Evolutionary conservation across 169 alveolate species (phyloP).

Genomic region (Theileria parva): DNA sequence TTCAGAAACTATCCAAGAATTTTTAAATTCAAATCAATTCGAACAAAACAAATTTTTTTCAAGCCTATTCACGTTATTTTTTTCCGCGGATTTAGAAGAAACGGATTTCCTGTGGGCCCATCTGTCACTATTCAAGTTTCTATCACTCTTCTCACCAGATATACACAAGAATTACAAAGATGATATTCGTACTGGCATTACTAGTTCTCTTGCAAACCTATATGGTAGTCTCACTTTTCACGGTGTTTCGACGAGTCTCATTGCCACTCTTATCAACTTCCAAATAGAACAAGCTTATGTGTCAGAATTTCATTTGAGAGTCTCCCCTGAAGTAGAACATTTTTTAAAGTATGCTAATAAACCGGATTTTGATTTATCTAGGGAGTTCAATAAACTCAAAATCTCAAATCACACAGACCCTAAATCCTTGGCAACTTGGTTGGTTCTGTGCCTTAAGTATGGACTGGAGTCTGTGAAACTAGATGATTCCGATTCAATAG

Average conservation of each 20-base stretch:
- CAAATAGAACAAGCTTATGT: neutral
- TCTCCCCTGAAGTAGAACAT: neutral
- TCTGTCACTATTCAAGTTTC: neutral
- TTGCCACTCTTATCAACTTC: neutral
- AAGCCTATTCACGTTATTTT: neutral
- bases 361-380: neutral
- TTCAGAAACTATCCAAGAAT: neutral
- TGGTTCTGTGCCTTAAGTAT: neutral
- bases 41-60: neutral
- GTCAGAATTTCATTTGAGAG: neutral
- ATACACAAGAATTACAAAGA: neutral
- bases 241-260: slow-evolving; percentile 13
- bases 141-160: slow-evolving; percentile 2
- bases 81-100: neutral
- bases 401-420: neutral
- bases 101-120: neutral
- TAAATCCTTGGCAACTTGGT: neutral
- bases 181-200: neutral
- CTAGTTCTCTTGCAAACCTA: neutral
- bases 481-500: neutral
- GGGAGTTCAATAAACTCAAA: neutral
- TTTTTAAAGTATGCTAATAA: neutral
- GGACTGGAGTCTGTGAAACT: neutral
- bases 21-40: neutral
- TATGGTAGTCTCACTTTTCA: slow-evolving; percentile 2